Evolutionary conservation across 2,329 filamentous ascomycete species (phyloP).

Genomic region (Colletotrichum zoysiae): DNA sequence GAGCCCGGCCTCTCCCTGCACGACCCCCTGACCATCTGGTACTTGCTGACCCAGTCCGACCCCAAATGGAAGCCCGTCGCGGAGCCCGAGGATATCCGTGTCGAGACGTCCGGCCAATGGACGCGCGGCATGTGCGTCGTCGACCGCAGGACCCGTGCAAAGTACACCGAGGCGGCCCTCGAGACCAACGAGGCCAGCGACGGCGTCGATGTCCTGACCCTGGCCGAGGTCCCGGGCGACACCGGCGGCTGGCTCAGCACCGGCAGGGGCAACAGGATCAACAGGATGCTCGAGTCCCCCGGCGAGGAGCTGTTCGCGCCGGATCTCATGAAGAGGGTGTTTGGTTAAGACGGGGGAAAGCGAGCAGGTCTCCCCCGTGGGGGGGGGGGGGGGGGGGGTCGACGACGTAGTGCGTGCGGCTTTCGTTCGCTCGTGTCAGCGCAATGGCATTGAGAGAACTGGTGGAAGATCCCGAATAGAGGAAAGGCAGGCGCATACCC

Average conservation of each 20-base stretch:
- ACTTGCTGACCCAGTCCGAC: constrained; percentile 73
- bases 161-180: constrained; percentile 59
- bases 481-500: constrained; percentile 42
- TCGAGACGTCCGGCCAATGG: constrained; percentile 95
- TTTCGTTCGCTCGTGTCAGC: constrained; percentile 25
- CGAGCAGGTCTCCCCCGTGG: neutral
- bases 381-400: too few relatives aligned
- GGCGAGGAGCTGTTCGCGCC: constrained; percentile 76
- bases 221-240: constrained; percentile 75
- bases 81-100: constrained; percentile 82
- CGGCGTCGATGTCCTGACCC: constrained; percentile 52
- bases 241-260: constrained; percentile 80
- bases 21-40: constrained; percentile 85
- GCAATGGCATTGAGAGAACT: constrained; percentile 20
- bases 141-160: constrained; percentile 75
- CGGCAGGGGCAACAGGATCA: constrained; percentile 82
- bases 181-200: constrained; percentile 48
- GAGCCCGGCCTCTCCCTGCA: constrained; percentile 77
- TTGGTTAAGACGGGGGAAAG: constrained; percentile 56
- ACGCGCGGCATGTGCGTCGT: constrained; percentile 90
- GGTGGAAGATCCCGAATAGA: constrained; percentile 16
- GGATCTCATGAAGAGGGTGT: constrained; percentile 74
- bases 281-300: constrained; percentile 77
- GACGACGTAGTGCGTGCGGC: constrained; percentile 10
- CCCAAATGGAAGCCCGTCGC: constrained; percentile 68